phyloP scores from a whole-genome alignment of 2,329 filamentous ascomycete species.

The Penicillium digitatum region DNA sequence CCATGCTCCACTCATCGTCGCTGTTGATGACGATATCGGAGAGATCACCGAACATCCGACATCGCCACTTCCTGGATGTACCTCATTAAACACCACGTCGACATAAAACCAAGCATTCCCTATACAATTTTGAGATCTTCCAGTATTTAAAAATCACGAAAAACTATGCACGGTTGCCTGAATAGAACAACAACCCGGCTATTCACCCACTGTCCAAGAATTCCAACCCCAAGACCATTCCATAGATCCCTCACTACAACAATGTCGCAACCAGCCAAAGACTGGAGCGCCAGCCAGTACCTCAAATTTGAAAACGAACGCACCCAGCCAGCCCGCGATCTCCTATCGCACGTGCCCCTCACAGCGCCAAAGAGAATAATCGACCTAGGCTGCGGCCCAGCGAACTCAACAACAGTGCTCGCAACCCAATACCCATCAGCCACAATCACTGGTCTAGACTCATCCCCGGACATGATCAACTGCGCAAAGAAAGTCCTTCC shows the following conservation, averaged over 20 bases:
- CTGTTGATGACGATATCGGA: not conserved
- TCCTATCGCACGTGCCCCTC: slow-evolving; percentile 49
- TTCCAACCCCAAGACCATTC: not conserved
- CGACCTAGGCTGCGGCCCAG: slow-evolving; percentile 60
- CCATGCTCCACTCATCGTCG: not conserved
- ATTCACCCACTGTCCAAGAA: not conserved
- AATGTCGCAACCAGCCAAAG: slow-evolving; percentile 19
- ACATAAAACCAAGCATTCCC: not conserved
- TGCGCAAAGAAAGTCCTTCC: slow-evolving; percentile 46
- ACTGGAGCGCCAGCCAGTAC: slow-evolving; percentile 58
- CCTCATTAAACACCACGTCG: not conserved
- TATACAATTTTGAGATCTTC: no score
- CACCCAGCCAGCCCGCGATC: slow-evolving; percentile 52
- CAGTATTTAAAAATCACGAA: not conserved
- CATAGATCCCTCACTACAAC: not conserved
- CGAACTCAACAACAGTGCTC: slow-evolving; percentile 55
- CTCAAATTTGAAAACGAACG: slow-evolving; percentile 54
- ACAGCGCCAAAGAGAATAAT: slow-evolving; percentile 45
- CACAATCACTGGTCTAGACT: slow-evolving; percentile 51
- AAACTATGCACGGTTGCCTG: not conserved
- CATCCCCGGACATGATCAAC: slow-evolving; percentile 53
- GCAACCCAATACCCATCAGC: slow-evolving; percentile 48
- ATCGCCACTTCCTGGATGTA: not conserved
- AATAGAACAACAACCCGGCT: not conserved
- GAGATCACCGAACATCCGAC: not conserved